Conservation (phyloP, 768 basidiomycete species). For the Boletus rubescentipes region DNA sequence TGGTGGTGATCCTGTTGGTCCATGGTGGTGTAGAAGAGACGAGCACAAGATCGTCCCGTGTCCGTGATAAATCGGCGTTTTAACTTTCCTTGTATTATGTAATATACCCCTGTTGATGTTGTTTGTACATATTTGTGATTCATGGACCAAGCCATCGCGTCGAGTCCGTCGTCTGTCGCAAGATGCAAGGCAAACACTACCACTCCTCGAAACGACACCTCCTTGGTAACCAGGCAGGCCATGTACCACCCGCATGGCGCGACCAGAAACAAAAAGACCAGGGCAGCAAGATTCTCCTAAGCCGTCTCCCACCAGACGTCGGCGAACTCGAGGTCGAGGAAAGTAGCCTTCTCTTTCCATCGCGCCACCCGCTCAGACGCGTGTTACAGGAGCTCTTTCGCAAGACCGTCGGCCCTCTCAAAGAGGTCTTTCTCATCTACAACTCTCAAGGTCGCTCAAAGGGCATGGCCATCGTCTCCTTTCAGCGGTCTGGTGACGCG, state of each 20-base stretch:
- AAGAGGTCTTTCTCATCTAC: slow-evolving; percentile 69
- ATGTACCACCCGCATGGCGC: slow-evolving; percentile 64
- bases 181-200: slow-evolving; percentile 24
- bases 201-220: slow-evolving; percentile 55
- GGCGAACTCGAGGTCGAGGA: slow-evolving; percentile 68
- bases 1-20: slow-evolving; percentile 34
- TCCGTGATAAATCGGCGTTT: too few species aligned
- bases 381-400: slow-evolving; percentile 62
- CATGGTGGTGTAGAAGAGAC: slow-evolving; percentile 14
- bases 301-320: slow-evolving; percentile 66
- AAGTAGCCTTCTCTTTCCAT: slow-evolving; percentile 15
- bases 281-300: slow-evolving; percentile 70
- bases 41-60: too few species aligned
- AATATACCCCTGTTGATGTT: slow-evolving; percentile 1
- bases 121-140: slow-evolving; percentile 8
- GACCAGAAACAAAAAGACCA: slow-evolving; percentile 36
- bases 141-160: too few species aligned
- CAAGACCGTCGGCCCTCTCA: slow-evolving; percentile 74
- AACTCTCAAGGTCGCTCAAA: slow-evolving; percentile 75
- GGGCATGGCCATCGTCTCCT: slow-evolving; percentile 76
- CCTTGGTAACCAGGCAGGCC: slow-evolving; percentile 56
- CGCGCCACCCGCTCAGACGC: slow-evolving; percentile 5
- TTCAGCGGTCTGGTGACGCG: slow-evolving; percentile 65
- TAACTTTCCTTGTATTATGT: too few species aligned
- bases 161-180: too few species aligned